Evolutionary conservation across 2,329 filamentous ascomycete species (phyloP), one percentile per base, ranked within the genome.

Genomic region (Colletotrichum sublineola): DNA sequence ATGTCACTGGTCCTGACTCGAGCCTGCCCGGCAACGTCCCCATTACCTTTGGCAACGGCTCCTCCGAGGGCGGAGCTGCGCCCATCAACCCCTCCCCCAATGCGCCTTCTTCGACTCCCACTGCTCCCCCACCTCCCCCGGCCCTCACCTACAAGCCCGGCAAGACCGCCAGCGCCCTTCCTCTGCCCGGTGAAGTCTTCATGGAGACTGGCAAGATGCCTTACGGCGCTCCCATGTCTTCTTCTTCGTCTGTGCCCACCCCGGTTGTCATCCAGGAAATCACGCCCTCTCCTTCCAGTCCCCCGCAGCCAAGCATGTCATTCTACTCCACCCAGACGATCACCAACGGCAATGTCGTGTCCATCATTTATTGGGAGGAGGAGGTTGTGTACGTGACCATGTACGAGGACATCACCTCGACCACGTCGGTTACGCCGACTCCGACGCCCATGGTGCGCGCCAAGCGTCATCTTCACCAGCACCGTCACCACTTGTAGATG

Each of bases 21-120:
- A 84, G 86, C 55, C 87, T 97, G 29, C 94, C 94, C 6, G 94
- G 94, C 55, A 86, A 88, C 71, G 81, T 90, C 29, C 73, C 79
- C 7, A 85, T 92, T 71, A 77, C 77, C 60, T 77, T 75, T 63
- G 78, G 71, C 40, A 78, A 79, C 36, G 77, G 77, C 38, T 74
- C 75, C 38, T 72, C 72, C 18, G 72, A 73, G 63, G 73, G 68
- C 14, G 69, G 63, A 12, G 64, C 40, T 42, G 53, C 40, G 12
- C 60, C 67, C 18, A 46, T 24, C 57, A 71, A 60, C 63, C 64
- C 71, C 24, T 71, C 75, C 2, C 68, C 68, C 48, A 63, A 50
- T 24, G 50, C 5, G 44, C 7, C 20, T n/a, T 11, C 44, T 24
- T 48, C 64, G 40, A 56, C 68, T 56, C 66, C 75, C 14, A 36